A percentile compares a stretch with the other conserved stretches of the same genome.
These are phyloP conservation scores for Solanum pennellii DNA, from an alignment of 257 asterid genomes.

Conservation along the genomic window DNA sequence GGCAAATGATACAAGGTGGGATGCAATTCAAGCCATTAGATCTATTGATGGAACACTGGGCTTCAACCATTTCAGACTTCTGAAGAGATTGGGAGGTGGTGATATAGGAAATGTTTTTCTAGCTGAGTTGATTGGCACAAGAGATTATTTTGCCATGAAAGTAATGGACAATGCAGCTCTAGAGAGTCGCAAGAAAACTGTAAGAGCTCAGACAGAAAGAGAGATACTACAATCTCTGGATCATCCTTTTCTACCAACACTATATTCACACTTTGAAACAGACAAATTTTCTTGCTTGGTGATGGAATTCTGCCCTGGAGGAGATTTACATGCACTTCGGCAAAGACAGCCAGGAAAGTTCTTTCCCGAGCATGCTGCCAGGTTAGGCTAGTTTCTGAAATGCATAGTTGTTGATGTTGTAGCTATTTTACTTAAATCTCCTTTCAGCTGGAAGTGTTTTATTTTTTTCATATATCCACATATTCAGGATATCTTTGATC, in stretches of 20 bases:
- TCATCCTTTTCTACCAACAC: constrained; percentile 61
- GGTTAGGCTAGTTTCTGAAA: constrained; percentile 17
- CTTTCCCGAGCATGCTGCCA: constrained; percentile 56
- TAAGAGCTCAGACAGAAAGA: constrained; percentile 55
- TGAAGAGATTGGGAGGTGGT: constrained; percentile 47
- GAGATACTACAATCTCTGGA: constrained; percentile 52
- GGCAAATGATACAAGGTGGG: constrained; percentile 56
- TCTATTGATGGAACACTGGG: constrained; percentile 32
- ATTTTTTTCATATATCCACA: neutral
- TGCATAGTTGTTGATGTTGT: neutral
- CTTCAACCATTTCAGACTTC: constrained; percentile 39
- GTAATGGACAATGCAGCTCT: constrained; percentile 53
- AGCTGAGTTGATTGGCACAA: constrained; percentile 46
- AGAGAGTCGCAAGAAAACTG: constrained; percentile 47
- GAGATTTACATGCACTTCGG: constrained; percentile 57
- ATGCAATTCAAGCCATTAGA: constrained; percentile 56
- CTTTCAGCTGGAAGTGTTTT: neutral
- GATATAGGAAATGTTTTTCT: constrained; percentile 53
- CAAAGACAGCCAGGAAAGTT: constrained; percentile 52
- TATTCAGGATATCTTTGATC: neutral
- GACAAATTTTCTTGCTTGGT: constrained; percentile 54
- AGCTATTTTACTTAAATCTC: neutral
- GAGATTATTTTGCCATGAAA: constrained; percentile 52
- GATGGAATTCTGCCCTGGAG: constrained; percentile 64
- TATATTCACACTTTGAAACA: constrained; percentile 51